Evolutionary conservation across 768 basidiomycete species (phyloP).

Genomic region (Rhizopogon vinicolor): DNA sequence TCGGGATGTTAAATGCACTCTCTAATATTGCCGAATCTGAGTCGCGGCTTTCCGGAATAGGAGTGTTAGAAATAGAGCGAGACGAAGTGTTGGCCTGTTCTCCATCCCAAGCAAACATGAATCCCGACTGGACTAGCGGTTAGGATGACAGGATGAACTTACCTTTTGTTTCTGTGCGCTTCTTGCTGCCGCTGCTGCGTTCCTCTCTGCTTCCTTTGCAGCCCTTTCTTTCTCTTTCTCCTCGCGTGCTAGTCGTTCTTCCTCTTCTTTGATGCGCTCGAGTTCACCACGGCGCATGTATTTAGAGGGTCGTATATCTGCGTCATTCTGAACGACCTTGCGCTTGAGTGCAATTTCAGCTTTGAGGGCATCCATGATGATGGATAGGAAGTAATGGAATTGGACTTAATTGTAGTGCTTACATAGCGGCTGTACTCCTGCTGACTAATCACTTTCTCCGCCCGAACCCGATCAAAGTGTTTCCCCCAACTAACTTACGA

Average conservation of each 20-base stretch:
- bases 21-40: conserved; percentile 35
- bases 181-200: conserved; percentile 8
- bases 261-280: conserved; percentile 58
- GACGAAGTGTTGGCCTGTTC: conserved; percentile 38
- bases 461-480: conserved; percentile 16
- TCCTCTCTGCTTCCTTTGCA: conserved; percentile 15
- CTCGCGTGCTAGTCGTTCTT: conserved; percentile 30
- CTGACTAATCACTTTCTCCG: conserved; percentile 33
- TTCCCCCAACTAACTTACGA: conserved; percentile 33
- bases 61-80: conserved; percentile 37
- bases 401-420: too few species aligned
- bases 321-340: conserved; percentile 58
- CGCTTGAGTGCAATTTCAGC: conserved; percentile 87
- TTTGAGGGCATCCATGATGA: conserved; percentile 82
- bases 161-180: conserved; percentile 40
- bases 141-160: conserved; percentile 20
- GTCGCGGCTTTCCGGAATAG: conserved; percentile 28
- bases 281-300: conserved; percentile 93
- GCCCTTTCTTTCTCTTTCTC: conserved; percentile 29
- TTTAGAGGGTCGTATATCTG: conserved; percentile 56
- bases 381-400: background rate
- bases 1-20: conserved; percentile 79
- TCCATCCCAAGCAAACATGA: conserved; percentile 37
- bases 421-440: conserved; percentile 11
- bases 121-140: background rate